Conservation (phyloP, 768 basidiomycete species). For the Boletus pseudopeckii region DNA sequence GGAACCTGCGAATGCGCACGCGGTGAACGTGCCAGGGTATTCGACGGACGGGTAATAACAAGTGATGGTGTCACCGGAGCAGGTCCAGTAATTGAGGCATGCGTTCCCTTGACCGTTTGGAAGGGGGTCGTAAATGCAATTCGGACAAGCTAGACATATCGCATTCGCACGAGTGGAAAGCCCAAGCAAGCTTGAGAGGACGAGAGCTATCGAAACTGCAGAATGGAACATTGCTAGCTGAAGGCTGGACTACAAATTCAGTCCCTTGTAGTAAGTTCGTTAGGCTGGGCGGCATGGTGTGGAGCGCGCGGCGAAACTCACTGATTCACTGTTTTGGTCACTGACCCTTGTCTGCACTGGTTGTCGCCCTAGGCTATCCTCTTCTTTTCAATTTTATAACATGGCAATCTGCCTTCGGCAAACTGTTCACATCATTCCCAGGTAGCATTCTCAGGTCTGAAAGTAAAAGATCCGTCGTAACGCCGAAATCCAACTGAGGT, state of each 20-base stretch:
- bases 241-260: background rate
- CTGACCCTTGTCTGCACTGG: background rate
- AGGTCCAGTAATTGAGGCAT: slow-evolving; percentile 9
- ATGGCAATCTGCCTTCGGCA: background rate
- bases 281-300: background rate
- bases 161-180: background rate
- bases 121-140: background rate
- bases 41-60: slow-evolving; percentile 12
- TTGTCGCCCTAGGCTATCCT: background rate
- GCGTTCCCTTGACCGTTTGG: background rate
- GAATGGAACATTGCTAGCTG: background rate
- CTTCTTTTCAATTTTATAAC: background rate
- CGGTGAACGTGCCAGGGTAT: slow-evolving; percentile 9
- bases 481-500: background rate
- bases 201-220: background rate
- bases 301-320: background rate
- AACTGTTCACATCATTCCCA: background rate
- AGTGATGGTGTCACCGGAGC: slow-evolving; percentile 2
- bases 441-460: background rate
- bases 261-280: background rate
- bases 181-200: slow-evolving; percentile 1
- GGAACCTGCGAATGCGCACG: background rate
- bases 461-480: background rate
- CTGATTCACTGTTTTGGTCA: background rate
- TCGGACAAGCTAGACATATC: slow-evolving; percentile 1